Evolutionary conservation across 352 stramenopile genomes (phyloP).

Genomic region (Phytophthora europaea): DNA sequence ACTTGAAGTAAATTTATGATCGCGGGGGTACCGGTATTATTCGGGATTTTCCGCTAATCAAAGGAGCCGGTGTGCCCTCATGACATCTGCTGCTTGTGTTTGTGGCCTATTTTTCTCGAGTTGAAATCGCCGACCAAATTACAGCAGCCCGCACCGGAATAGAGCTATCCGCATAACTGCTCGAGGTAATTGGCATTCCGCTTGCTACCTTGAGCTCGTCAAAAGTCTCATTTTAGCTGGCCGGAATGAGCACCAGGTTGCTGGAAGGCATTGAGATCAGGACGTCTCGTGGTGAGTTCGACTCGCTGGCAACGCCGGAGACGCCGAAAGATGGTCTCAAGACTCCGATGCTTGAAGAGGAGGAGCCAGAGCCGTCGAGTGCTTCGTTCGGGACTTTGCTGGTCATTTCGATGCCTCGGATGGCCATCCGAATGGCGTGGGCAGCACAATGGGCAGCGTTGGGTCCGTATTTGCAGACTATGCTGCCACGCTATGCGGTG

Average conservation of each 20-base stretch:
- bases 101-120: too few species aligned
- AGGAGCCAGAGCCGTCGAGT: background rate
- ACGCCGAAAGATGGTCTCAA: slow-evolving; percentile 37
- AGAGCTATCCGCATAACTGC: too few species aligned
- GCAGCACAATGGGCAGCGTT: slow-evolving; percentile 66
- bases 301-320: slow-evolving; percentile 32
- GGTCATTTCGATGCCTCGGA: slow-evolving; percentile 58
- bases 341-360: slow-evolving; percentile 35
- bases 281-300: slow-evolving; percentile 27
- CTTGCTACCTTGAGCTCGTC: background rate
- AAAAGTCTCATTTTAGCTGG: background rate
- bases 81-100: too few species aligned
- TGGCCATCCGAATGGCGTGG: slow-evolving; percentile 74
- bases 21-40: too few species aligned
- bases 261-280: slow-evolving; percentile 21
- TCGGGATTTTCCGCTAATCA: background rate
- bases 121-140: too few species aligned
- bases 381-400: slow-evolving; percentile 48
- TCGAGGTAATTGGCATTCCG: background rate
- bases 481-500: slow-evolving; percentile 58
- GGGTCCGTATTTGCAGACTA: slow-evolving; percentile 61
- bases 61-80: background rate
- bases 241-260: slow-evolving; percentile 21
- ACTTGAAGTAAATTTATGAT: too few species aligned
- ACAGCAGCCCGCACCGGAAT: too few species aligned